A percentile compares a stretch with the other conserved stretches of the same genome.
These are phyloP conservation scores for Tulasnella sp. DNA, from an alignment of 768 basidiomycete genomes.

Conservation along the genomic window DNA sequence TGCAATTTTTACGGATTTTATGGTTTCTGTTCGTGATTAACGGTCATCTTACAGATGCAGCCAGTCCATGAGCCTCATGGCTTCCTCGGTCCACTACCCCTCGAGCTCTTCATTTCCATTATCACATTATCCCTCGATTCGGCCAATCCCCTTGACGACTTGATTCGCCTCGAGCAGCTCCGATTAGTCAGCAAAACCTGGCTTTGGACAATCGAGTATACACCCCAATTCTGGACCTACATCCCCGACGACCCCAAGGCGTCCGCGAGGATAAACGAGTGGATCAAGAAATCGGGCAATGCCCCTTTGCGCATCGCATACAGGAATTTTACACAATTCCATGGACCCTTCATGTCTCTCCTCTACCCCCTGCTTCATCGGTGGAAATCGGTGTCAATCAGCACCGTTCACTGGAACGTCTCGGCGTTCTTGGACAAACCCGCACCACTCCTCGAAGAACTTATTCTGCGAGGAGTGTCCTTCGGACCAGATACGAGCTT, in stretches of 20 bases:
- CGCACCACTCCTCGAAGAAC: not conserved
- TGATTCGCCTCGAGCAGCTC: not conserved
- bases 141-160: not conserved
- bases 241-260: not conserved
- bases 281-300: not conserved
- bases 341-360: not conserved
- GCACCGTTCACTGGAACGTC: not conserved
- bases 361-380: not conserved
- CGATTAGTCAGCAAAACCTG: not conserved
- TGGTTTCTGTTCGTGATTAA: too few relatives aligned
- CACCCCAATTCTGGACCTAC: not conserved
- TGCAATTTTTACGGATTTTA: too few relatives aligned
- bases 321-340: not conserved
- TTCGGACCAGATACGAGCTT: not conserved
- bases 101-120: not conserved
- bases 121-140: not conserved
- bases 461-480: not conserved
- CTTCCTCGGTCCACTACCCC: not conserved
- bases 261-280: not conserved
- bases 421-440: not conserved
- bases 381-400: not conserved
- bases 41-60: too few relatives aligned
- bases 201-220: not conserved
- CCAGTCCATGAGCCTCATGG: too few relatives aligned
- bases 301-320: not conserved